These are phyloP conservation scores for Vitis hybrid DNA, from an alignment of 177 flowering plant genomes.

Conservation along the genomic window DNA sequence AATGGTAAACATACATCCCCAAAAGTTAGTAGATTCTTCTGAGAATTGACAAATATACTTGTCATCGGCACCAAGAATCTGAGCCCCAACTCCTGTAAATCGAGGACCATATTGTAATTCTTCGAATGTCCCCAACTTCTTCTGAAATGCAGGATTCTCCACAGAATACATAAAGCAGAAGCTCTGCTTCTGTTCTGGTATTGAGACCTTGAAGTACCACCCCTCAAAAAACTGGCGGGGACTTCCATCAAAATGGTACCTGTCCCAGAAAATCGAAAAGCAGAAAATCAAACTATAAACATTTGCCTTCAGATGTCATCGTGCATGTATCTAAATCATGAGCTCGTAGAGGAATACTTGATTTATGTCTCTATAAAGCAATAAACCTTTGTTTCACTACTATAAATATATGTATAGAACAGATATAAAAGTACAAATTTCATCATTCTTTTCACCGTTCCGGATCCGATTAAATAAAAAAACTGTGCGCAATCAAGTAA, in stretches of 20 bases:
- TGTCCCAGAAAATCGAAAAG: conserved; percentile 14
- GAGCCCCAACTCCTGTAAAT: conserved; percentile 90
- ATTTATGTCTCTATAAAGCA: too few species aligned
- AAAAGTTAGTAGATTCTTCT: conserved; percentile 68
- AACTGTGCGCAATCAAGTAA: too few species aligned
- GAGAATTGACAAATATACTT: conserved; percentile 83
- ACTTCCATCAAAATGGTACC: conserved; percentile 90
- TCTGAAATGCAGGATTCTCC: conserved; percentile 80
- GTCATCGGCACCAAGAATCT: conserved; percentile 93
- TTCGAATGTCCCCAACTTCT: conserved; percentile 48
- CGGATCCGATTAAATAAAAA: too few species aligned
- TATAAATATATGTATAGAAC: too few species aligned
- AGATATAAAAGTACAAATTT: too few species aligned
- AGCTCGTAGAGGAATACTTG: too few species aligned
- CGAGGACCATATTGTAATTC: conserved; percentile 65
- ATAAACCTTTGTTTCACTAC: too few species aligned
- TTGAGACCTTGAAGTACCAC: conserved; percentile 95
- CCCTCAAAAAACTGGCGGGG: conserved; percentile 83
- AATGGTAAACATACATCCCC: conserved; percentile 82
- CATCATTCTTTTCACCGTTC: too few species aligned
- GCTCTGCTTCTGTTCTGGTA: conserved; percentile 78
- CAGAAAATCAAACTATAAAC: too few species aligned
- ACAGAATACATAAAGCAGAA: conserved; percentile 97
- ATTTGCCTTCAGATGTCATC: too few species aligned
- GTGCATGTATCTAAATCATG: too few species aligned